These are phyloP conservation scores for Mucor velutinosus DNA, from an alignment of 371 early-diverging fungal species.

Conservation along the genomic window DNA sequence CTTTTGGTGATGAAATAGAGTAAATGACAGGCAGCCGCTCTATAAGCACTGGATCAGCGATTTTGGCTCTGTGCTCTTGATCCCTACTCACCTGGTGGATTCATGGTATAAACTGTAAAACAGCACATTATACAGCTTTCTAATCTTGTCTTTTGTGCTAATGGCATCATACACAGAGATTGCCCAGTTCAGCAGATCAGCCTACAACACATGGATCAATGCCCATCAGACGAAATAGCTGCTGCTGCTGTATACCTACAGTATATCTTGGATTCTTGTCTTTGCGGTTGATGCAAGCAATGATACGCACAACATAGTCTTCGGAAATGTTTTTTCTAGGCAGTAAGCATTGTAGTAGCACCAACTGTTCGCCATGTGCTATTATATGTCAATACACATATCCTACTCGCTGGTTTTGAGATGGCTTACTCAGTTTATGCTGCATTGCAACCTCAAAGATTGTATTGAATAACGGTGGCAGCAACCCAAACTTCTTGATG, in stretches of 20 bases:
- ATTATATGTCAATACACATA: neutral
- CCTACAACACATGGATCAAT: neutral
- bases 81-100: slow-evolving; percentile 33
- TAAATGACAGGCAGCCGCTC: slow-evolving; percentile 53
- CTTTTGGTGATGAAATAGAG: slow-evolving; percentile 54
- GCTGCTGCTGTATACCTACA: slow-evolving; percentile 16
- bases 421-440: neutral
- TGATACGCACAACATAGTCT: slow-evolving; percentile 37
- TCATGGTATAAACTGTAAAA: slow-evolving; percentile 51
- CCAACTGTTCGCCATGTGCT: neutral
- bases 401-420: neutral
- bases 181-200: slow-evolving; percentile 45
- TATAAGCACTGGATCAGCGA: slow-evolving; percentile 3
- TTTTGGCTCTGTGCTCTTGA: neutral
- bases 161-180: slow-evolving; percentile 53
- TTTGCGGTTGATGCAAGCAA: slow-evolving; percentile 39
- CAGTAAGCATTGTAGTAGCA: slow-evolving; percentile 38
- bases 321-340: slow-evolving; percentile 51
- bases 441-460: neutral
- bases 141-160: slow-evolving; percentile 38
- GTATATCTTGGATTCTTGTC: slow-evolving; percentile 17
- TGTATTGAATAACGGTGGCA: neutral
- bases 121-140: slow-evolving; percentile 46
- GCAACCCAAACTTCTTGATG: neutral
- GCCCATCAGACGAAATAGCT: neutral